phyloP scores from a whole-genome alignment of 441 rosid genomes.

The Eruca vesicaria region DNA sequence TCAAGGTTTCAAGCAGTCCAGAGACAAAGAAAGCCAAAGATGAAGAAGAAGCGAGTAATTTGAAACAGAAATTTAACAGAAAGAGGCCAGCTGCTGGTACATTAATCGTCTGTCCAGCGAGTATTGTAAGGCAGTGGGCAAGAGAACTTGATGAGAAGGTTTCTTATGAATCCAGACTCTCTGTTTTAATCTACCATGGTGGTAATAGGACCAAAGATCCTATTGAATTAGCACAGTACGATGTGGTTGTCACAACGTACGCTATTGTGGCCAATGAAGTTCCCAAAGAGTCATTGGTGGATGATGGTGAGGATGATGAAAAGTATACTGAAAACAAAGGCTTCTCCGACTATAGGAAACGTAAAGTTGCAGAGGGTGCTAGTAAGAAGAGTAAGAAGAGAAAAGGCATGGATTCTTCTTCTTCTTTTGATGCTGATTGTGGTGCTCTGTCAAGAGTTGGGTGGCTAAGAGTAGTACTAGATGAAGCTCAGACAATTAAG shows the following conservation, averaged over 20 bases:
- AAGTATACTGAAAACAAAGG: conserved; percentile 38
- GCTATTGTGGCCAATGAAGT: conserved; percentile 79
- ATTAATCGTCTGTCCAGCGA: conserved; percentile 88
- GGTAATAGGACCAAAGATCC: conserved; percentile 75
- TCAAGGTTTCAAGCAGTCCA: not conserved
- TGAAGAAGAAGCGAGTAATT: not conserved
- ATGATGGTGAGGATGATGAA: conserved; percentile 7
- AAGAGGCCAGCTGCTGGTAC: conserved; percentile 47
- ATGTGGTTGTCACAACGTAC: conserved; percentile 84
- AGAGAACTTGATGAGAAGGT: conserved; percentile 81
- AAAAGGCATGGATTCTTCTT: not conserved
- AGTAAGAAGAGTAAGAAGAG: not conserved
- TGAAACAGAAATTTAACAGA: not conserved
- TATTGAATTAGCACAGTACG: conserved; percentile 62
- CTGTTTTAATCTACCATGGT: conserved; percentile 71
- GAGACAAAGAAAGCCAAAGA: not conserved
- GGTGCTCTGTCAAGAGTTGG: not conserved
- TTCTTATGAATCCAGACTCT: conserved; percentile 55
- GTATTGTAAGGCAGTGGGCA: conserved; percentile 86
- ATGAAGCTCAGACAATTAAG: not conserved
- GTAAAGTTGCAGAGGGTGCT: conserved; percentile 35
- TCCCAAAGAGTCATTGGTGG: conserved; percentile 69
- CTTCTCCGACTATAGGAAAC: conserved; percentile 55
- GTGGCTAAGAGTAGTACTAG: not conserved
- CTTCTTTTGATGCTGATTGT: not conserved